A percentile compares a stretch with the other conserved stretches of the same genome.
Evolutionary conservation across 805 yeast species (phyloP).

Genomic region (Middelhovenomyces tepae): DNA sequence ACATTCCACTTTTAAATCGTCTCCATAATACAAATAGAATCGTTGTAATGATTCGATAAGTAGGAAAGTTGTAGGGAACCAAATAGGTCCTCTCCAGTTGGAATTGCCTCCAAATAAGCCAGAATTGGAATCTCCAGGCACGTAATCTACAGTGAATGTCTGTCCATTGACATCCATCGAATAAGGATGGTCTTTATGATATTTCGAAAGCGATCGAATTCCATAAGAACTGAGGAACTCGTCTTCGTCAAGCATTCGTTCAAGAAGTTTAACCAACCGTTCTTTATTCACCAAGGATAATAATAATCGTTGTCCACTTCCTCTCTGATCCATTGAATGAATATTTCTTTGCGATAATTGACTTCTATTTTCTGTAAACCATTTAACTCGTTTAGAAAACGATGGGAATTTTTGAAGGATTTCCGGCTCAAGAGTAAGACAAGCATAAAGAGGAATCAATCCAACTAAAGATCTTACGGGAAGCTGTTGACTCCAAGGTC

Average conservation of each 20-base stretch:
- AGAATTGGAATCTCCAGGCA: slow-evolving; percentile 84
- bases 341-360: slow-evolving; percentile 71
- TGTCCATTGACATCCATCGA: slow-evolving; percentile 75
- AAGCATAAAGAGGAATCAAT: slow-evolving; percentile 82
- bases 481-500: slow-evolving; percentile 51
- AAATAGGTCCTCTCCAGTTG: slow-evolving; percentile 95
- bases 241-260: slow-evolving; percentile 72
- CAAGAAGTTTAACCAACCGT: slow-evolving; percentile 63
- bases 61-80: slow-evolving; percentile 89
- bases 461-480: slow-evolving; percentile 90
- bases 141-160: slow-evolving; percentile 58
- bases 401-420: slow-evolving; percentile 67
- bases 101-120: slow-evolving; percentile 96
- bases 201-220: slow-evolving; percentile 79
- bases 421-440: slow-evolving; percentile 81
- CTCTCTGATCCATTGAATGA: slow-evolving; percentile 71
- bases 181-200: slow-evolving; percentile 76
- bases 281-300: slow-evolving; percentile 76
- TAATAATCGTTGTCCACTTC: slow-evolving; percentile 73
- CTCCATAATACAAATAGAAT: slow-evolving; percentile 81
- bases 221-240: slow-evolving; percentile 84
- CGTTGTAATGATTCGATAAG: slow-evolving; percentile 81
- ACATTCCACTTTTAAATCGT: slow-evolving; percentile 74
- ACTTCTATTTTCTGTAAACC: slow-evolving; percentile 69
- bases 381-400: slow-evolving; percentile 71